A percentile compares a stretch with the other conserved stretches of the same genome.
Conservation (phyloP, 192 early-diverging fungal species). For the Linnemannia schmuckeri region DNA sequence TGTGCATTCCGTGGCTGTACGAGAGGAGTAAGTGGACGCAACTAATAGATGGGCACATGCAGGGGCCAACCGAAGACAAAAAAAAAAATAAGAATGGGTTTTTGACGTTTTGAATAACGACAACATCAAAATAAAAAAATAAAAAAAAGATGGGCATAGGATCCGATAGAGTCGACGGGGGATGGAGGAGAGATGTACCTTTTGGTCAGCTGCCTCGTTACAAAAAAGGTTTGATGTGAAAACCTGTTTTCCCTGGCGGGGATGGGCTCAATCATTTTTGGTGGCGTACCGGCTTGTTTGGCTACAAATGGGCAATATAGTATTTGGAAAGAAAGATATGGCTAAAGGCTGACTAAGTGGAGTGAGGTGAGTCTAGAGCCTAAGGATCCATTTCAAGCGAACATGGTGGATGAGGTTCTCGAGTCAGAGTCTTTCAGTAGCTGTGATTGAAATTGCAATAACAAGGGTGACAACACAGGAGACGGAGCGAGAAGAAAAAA, state of each 20-base stretch:
- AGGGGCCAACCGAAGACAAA: not conserved
- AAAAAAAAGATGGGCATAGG: not conserved
- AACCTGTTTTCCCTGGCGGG: constrained; percentile 7
- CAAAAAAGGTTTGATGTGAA: not conserved
- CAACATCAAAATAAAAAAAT: not conserved
- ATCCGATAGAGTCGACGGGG: not conserved
- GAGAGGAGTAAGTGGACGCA: not conserved
- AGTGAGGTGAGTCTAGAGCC: not conserved
- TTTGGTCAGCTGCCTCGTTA: not conserved
- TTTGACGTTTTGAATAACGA: not conserved
- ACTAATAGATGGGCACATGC: constrained; percentile 1
- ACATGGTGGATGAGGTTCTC: not conserved
- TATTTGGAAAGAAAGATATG: not conserved
- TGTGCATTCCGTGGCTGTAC: constrained; percentile 6
- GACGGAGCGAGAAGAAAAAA: not conserved
- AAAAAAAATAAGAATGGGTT: not conserved
- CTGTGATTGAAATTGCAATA: not conserved
- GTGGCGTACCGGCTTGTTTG: not conserved
- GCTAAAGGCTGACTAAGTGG: not conserved
- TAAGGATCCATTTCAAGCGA: not conserved
- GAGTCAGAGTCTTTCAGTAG: not conserved
- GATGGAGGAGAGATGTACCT: not conserved
- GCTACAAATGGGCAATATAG: not conserved
- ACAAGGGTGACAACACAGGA: not conserved
- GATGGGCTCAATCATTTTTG: not conserved